Evolutionary conservation across 2,329 filamentous ascomycete species (phyloP).

Genomic region (Pyrenochaeta sp.): DNA sequence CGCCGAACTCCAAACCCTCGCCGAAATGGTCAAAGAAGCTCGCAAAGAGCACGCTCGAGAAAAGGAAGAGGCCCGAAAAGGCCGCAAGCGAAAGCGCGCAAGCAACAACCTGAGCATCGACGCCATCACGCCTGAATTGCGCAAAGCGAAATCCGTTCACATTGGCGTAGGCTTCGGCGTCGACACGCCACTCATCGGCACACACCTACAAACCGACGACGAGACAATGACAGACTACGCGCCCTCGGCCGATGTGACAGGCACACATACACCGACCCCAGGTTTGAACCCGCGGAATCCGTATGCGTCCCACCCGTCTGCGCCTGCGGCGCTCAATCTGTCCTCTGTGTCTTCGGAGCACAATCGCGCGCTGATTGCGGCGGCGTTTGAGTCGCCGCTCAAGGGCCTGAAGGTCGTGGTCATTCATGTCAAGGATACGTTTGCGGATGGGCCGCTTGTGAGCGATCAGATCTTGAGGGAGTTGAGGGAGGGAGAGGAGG

Average conservation of each 20-base stretch:
- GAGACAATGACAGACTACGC: constrained; percentile 39
- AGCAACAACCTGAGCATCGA: constrained; percentile 44
- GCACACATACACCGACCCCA: constrained; percentile 31
- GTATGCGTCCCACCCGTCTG: constrained; percentile 23
- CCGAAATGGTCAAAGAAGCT: constrained; percentile 70
- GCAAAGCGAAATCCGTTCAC: constrained; percentile 24
- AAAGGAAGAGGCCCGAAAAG: constrained; percentile 49
- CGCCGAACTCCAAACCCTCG: constrained; percentile 77
- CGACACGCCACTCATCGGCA: constrained; percentile 18
- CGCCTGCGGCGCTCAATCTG: constrained; percentile 34
- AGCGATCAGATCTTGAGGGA: constrained; percentile 74
- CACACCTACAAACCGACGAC: constrained; percentile 27
- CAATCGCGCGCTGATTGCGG: constrained; percentile 33
- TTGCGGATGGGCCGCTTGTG: constrained; percentile 72
- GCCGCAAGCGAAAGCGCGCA: constrained; percentile 70
- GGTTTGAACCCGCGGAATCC: constrained; percentile 8
- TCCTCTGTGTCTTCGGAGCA: constrained; percentile 31
- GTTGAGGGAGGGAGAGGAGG: constrained; percentile 68
- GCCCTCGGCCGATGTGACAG: constrained; percentile 15
- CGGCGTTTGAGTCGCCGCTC: constrained; percentile 59
- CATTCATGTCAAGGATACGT: constrained; percentile 91
- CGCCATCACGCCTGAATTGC: constrained; percentile 4
- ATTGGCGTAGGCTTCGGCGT: constrained; percentile 14
- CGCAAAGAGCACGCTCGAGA: constrained; percentile 43
- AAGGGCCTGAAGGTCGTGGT: constrained; percentile 80